Percentiles rank a stretch among this genome's conserved stretches.
Evolutionary conservation across 306 rosid genomes (phyloP).

Genomic region (Lablab purpureus): DNA sequence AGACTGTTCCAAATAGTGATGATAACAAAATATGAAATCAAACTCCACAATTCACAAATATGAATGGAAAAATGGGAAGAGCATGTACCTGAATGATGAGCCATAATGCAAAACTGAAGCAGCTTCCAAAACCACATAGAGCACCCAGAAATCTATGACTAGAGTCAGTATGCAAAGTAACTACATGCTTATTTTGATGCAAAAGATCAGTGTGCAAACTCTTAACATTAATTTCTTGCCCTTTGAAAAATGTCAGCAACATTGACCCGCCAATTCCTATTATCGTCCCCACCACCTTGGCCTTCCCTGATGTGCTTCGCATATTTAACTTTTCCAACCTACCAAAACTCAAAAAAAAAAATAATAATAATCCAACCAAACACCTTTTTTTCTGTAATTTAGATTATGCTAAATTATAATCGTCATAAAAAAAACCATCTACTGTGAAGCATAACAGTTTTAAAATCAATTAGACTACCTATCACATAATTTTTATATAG

Average conservation of each 20-base stretch:
- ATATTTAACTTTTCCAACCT: slow-evolving; percentile 48
- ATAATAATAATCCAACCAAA: slow-evolving; percentile 7
- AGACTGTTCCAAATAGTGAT: slow-evolving; percentile 20
- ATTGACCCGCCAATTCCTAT: slow-evolving; percentile 60
- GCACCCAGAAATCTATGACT: slow-evolving; percentile 17
- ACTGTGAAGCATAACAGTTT: too few relatives aligned
- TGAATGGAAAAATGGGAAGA: background rate
- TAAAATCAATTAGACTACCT: too few relatives aligned
- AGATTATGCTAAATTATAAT: too few relatives aligned
- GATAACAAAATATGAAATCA: background rate
- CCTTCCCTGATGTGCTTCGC: slow-evolving; percentile 45
- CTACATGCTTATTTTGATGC: slow-evolving; percentile 5
- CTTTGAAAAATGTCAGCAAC: slow-evolving; percentile 55
- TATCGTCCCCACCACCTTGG: slow-evolving; percentile 52
- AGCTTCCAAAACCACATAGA: slow-evolving; percentile 36
- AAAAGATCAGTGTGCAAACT: slow-evolving; percentile 31
- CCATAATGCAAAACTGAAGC: slow-evolving; percentile 48
- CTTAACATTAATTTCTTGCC: slow-evolving; percentile 35
- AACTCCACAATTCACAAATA: background rate
- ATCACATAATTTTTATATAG: too few relatives aligned
- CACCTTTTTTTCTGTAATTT: too few relatives aligned
- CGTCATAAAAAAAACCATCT: too few relatives aligned
- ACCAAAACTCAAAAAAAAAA: slow-evolving; percentile 4
- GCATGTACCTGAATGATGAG: slow-evolving; percentile 55
- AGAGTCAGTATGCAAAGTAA: slow-evolving; percentile 6